Conservation (phyloP, 768 basidiomycete species). For the Megacollybia marginata region DNA sequence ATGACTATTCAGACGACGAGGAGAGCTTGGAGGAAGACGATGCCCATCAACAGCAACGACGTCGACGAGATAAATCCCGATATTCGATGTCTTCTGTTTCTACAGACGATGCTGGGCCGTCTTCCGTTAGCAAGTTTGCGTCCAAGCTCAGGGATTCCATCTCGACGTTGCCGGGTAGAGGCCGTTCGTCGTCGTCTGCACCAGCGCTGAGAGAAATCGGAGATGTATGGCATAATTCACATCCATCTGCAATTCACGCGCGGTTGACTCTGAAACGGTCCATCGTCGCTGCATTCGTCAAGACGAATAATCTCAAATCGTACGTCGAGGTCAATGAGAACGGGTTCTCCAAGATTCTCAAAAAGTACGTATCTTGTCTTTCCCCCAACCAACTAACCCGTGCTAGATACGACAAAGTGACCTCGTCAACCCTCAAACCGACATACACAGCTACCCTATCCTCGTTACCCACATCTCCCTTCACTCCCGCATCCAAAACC, state of each 20-base stretch:
- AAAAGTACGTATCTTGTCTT: constrained; percentile 56
- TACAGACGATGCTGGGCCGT: no score
- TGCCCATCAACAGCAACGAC: constrained; percentile 42
- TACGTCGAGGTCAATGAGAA: constrained; percentile 91
- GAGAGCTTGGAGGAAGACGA: constrained; percentile 41
- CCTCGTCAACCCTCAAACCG: constrained; percentile 13
- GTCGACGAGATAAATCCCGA: no score
- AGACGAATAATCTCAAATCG: constrained; percentile 67
- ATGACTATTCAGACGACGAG: constrained; percentile 41
- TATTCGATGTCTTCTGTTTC: no score
- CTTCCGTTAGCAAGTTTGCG: constrained; percentile 8
- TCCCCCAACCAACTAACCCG: constrained; percentile 2
- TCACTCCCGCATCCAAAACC: constrained; percentile 56
- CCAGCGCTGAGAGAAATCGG: not conserved
- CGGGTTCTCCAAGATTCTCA: constrained; percentile 91
- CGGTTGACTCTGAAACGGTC: constrained; percentile 84
- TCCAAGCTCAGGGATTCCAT: constrained; percentile 33
- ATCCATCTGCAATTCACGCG: constrained; percentile 62
- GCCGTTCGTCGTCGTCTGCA: not conserved
- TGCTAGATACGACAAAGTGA: constrained; percentile 93
- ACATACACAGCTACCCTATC: constrained; percentile 1
- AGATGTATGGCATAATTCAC: constrained; percentile 31
- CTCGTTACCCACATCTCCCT: constrained; percentile 34
- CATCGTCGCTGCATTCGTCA: constrained; percentile 77
- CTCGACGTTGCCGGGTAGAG: constrained; percentile 15